Evolutionary conservation across 129 eudicot species (phyloP), one percentile per base, ranked within the genome.

Genomic region (Arctium minus): DNA sequence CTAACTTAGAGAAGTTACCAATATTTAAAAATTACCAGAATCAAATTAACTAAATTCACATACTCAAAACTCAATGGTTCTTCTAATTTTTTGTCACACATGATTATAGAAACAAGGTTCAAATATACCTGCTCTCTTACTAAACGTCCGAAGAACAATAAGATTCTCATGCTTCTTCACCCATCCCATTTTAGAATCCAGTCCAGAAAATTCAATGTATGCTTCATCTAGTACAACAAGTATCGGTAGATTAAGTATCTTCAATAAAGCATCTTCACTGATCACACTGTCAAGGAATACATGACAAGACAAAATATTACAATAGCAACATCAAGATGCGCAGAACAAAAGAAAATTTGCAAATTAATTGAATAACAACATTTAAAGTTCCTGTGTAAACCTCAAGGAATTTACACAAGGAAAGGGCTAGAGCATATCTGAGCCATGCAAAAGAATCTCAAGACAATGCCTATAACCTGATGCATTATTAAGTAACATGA

Each of bases 171-270:
- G 89, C 83, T 92, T 89, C 92, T 96, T 93, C 76, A 96, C 99
- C 99, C 99, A 96, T 74, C 75, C 82, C 99, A 96, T 96, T 77
- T 84, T 91, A 36, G 99, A 93, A 69, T 87, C 92, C 35, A 89
- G 68, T 79, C 98, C 98, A 0, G 99, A 88, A 82, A 96, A 96
- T 80, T 96, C 99, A 84, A 96, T 88, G 83, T 96, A 96, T 18
- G 99, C 99, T 90, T 96, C 99, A 88, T 96, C 99, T 88, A 96
- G 86, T 78, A 96, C 93, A 42, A 96, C 99, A 83, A 96, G 89
- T 84, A 96, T 85, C 29, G 98, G 99, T 75, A 93, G 94, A 70
- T 87, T 44, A 79, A 96, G 99, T 79, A 96, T 90, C 91, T 89
- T 88, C 87, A 93, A 74, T 29, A 96, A 88, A 76, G 68, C 86